Evolutionary conservation across 139 green algal species (phyloP), one percentile per base, ranked within the genome.

Genomic region (Asterochloris erici): DNA sequence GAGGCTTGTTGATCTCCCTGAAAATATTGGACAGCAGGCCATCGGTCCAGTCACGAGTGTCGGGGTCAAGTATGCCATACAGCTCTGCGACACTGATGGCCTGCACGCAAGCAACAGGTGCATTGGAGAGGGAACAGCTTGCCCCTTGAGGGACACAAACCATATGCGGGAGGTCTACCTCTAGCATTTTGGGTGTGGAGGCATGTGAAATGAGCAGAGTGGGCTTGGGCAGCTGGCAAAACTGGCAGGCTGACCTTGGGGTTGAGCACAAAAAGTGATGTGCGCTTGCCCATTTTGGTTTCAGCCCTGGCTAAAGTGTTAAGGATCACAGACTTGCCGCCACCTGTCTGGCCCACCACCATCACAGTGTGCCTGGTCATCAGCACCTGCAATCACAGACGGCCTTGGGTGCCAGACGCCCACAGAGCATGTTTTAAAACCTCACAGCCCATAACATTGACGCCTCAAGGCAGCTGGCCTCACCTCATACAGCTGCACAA

Each of bases 291-390:
- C 75, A 97, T 85, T 86, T 93, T 92, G 47, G 91, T 95, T 88
- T 96, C 91, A 17, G 92, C 81, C 62, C 88, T 85, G 4, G 93
- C 90, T 29, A 98, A 89, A 6, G 91, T 95, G 81, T 94, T 90
- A 76, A 97, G 85, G 84, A 97, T 97, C 61, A 97, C 93, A 54
- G 88, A 93, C 90, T 98, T 98, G 83, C 94, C 94, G 17, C 94
- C 94, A 17, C 93, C 92, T 16, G 91, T 97, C 86, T 95, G 87
- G 14, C 93, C 93, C 23, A 97, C 93, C 73, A 97, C 89, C 93
- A 97, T 97, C 70, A 91, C 95, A 21, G 92, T 96, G 88, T 97
- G 93, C 23, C 93, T 83, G 12, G 92, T 96, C 87, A 95, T 91
- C 87, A 96, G 38, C 21, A 77, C 75, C 79, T 83, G 79, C 23